Evolutionary conservation across 805 yeast species (phyloP), one percentile per base, ranked within the genome.

Genomic region (Sugiyamaella boreocaroliniensis): DNA sequence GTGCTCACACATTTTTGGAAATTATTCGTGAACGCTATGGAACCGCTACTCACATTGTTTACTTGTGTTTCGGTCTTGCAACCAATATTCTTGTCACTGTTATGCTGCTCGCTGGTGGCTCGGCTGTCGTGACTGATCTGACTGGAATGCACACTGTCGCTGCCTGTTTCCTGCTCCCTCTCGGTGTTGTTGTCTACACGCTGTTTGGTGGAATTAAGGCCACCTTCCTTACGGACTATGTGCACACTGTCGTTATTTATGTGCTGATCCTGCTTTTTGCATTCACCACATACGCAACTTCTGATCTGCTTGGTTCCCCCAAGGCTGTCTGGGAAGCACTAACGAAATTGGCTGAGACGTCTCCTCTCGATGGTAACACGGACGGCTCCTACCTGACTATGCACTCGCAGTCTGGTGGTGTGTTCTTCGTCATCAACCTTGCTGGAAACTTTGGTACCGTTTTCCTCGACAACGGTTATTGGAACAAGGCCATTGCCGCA

Each of bases 371-470:
- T 14, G 95, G 96, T 42, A 90, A 90, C 66, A 83, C 88, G 1
- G 82, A 80, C 2, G 97, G 98, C 48, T 85, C 92, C 4, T 90
- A 84, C 66, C 74, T 92, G 62, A 92, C 98, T 32, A 85, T 92
- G 87, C 78, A 82, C 61, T 87, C 96, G 4, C 78, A 80, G 61
- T 76, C 85, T 6, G 97, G 95, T 46, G 96, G 95, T 59, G 85
- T 89, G 48, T 90, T 90, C 76, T 82, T 88, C 60, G 92, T 89
- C 42, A 87, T 90, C 68, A 89, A 85, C 68, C 75, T 89, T 58
- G 89, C 88, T 47, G 96, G 96, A 59, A 88, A 88, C 69, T 88
- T 87, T 63, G 95, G 95, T 52, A 86, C 95, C 22, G 95, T 87
- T 15, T 88, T 86, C 66, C 71, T 88, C 61, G 96, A 88, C 67